These are phyloP conservation scores for Pythium rishiriense DNA, from an alignment of 352 stramenopile genomes.

Conservation along the genomic window DNA sequence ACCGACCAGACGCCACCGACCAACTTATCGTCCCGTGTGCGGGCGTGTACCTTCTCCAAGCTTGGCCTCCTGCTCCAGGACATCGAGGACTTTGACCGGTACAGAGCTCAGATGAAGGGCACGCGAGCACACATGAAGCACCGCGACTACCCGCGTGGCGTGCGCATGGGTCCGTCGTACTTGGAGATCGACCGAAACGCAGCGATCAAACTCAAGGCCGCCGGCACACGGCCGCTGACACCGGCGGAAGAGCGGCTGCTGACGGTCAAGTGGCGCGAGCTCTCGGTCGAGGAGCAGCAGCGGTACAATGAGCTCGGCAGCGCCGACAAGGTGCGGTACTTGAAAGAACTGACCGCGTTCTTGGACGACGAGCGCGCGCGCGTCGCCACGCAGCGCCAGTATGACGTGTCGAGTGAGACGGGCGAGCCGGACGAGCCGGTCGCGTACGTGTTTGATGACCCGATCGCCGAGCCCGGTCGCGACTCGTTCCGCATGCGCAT, in stretches of 20 bases:
- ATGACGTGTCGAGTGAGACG: slow-evolving; percentile 29
- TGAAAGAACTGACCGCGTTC: slow-evolving; percentile 53
- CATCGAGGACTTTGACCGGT: slow-evolving; percentile 62
- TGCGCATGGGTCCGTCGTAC: slow-evolving; percentile 57
- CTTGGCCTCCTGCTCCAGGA: slow-evolving; percentile 66
- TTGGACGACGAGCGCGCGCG: slow-evolving; percentile 47
- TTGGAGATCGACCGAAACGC: slow-evolving; percentile 70
- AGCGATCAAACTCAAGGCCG: slow-evolving; percentile 29
- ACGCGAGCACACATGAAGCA: slow-evolving; percentile 50
- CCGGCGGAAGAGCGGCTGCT: slow-evolving; percentile 25
- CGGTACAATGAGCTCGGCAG: slow-evolving; percentile 44
- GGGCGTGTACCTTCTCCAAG: slow-evolving; percentile 66
- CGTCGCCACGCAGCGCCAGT: slow-evolving; percentile 51
- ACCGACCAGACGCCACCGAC: no score
- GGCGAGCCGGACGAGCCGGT: slow-evolving; percentile 45
- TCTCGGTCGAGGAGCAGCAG: slow-evolving; percentile 46
- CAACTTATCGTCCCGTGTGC: slow-evolving; percentile 10
- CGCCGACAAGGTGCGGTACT: slow-evolving; percentile 53
- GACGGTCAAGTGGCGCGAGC: slow-evolving; percentile 43
- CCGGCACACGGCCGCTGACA: slow-evolving; percentile 28
- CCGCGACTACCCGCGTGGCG: slow-evolving; percentile 51
- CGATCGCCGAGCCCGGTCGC: slow-evolving; percentile 63
- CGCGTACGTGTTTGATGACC: slow-evolving; percentile 76
- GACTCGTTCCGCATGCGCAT: slow-evolving; percentile 75
- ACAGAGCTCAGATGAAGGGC: slow-evolving; percentile 54